phyloP scores from a whole-genome alignment of 2,329 filamentous ascomycete species.

The Epichloe gansuensis region DNA sequence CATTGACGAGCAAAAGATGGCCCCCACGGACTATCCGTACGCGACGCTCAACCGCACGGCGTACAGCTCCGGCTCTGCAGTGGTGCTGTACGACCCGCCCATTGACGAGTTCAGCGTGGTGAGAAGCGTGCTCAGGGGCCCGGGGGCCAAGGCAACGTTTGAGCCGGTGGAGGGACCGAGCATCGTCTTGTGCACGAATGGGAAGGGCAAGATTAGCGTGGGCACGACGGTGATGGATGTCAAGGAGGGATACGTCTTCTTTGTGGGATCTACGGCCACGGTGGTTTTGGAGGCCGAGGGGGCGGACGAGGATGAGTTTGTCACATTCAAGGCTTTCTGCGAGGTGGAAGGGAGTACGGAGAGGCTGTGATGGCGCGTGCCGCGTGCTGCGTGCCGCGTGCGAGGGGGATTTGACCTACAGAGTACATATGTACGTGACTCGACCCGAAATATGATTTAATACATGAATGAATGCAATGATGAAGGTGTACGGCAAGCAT shows the following conservation, averaged over 20 bases:
- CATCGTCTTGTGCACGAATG: conserved; percentile 80
- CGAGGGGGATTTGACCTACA: not conserved
- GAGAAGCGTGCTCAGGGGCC: conserved; percentile 57
- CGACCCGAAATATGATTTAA: too few species aligned
- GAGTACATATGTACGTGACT: too few species aligned
- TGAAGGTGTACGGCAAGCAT: too few species aligned
- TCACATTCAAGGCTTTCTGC: conserved; percentile 88
- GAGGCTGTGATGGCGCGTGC: conserved; percentile 17
- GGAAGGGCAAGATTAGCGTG: conserved; percentile 71
- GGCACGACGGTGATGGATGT: conserved; percentile 68
- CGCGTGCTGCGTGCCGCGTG: not conserved
- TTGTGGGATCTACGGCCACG: conserved; percentile 80
- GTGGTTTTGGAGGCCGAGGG: conserved; percentile 59
- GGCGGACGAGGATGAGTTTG: conserved; percentile 54
- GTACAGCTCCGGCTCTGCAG: conserved; percentile 64
- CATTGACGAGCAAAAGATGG: conserved; percentile 90
- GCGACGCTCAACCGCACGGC: conserved; percentile 67
- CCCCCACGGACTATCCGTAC: conserved; percentile 73
- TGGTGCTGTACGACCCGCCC: conserved; percentile 78
- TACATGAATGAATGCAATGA: too few species aligned
- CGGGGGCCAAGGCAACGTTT: conserved; percentile 73
- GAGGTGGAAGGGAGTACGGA: conserved; percentile 48
- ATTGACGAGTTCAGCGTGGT: conserved; percentile 95
- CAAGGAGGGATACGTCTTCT: conserved; percentile 62
- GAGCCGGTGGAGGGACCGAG: conserved; percentile 79